phyloP scores from a whole-genome alignment of 2,329 filamentous ascomycete genomes.

The Arthrinium phaeospermum region DNA sequence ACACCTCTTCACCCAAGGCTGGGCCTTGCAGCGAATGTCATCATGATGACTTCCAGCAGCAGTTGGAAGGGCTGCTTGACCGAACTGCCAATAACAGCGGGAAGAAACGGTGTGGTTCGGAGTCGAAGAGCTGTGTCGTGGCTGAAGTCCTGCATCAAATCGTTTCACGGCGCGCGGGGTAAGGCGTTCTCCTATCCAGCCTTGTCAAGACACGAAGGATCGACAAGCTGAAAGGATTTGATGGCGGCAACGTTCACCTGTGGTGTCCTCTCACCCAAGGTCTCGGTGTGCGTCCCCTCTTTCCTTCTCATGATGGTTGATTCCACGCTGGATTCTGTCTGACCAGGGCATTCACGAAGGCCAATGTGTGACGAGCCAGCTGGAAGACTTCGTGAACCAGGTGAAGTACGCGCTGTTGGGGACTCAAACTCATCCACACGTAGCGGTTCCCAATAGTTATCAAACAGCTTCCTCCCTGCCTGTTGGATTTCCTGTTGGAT shows the following conservation, averaged over 20 bases:
- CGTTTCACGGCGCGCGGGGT: background rate
- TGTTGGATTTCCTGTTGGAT: too few relatives aligned
- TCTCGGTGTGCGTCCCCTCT: background rate
- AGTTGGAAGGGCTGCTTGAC: background rate
- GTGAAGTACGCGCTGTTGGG: too few relatives aligned
- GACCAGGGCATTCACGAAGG: too few relatives aligned
- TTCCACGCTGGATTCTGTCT: background rate
- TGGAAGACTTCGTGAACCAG: too few relatives aligned
- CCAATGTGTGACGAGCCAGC: too few relatives aligned
- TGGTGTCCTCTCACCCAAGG: too few relatives aligned
- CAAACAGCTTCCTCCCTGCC: too few relatives aligned
- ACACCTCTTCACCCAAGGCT: background rate
- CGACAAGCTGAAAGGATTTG: background rate
- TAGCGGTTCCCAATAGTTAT: too few relatives aligned
- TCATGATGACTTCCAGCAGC: background rate
- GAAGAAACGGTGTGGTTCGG: background rate
- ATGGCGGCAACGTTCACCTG: too few relatives aligned
- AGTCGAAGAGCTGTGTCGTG: too few relatives aligned
- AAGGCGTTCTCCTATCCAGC: background rate
- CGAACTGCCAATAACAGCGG: background rate
- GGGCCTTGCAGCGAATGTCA: background rate
- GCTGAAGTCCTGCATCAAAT: background rate
- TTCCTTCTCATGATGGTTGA: background rate
- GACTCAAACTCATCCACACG: too few relatives aligned
- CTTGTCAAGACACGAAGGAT: background rate